Conservation (phyloP, 176 grass and related monocot genomes). For the Sorghum bicolor region DNA sequence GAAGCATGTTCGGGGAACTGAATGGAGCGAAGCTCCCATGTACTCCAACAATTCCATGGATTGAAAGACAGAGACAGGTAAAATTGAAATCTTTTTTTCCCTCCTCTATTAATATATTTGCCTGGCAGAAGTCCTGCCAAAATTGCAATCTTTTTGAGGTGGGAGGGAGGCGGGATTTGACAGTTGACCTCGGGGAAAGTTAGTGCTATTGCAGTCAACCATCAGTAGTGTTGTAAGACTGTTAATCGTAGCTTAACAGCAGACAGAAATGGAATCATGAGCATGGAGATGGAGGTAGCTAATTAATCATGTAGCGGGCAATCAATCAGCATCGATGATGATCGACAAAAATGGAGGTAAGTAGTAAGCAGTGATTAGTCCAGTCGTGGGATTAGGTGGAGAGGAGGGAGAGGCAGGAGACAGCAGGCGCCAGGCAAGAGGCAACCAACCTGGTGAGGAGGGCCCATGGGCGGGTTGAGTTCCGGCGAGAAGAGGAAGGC, state of each 20-base stretch:
- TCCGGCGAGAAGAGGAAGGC: slow-evolving; percentile 65
- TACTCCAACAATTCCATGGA: background rate
- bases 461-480: slow-evolving; percentile 66
- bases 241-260: background rate
- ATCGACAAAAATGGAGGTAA: background rate
- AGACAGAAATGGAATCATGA: background rate
- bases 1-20: background rate
- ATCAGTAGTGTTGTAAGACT: background rate
- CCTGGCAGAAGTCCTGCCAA: background rate
- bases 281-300: too few relatives aligned
- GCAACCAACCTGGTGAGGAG: slow-evolving; percentile 16
- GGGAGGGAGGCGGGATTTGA: background rate
- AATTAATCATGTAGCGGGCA: too few relatives aligned
- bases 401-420: background rate
- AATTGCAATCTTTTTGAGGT: background rate
- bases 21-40: background rate
- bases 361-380: background rate
- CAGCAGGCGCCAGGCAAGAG: background rate
- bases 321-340: too few relatives aligned
- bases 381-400: background rate
- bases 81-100: background rate
- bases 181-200: background rate
- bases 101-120: too few relatives aligned
- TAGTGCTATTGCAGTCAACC: background rate
- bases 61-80: background rate